These are phyloP conservation scores for Carpinus viminea DNA, from an alignment of 306 rosid species.

Conservation along the genomic window DNA sequence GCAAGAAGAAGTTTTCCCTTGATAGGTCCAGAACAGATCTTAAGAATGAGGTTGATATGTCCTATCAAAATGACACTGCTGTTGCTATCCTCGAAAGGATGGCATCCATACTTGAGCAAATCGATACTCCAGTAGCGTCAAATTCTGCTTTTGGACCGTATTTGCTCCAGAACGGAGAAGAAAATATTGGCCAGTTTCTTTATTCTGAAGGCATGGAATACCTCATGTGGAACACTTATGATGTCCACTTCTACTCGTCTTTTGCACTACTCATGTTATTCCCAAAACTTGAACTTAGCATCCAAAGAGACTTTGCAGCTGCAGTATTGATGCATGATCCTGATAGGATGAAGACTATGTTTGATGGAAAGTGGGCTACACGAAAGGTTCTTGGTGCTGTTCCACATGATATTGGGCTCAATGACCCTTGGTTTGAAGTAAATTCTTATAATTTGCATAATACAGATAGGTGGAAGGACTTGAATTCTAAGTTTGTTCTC, in stretches of 20 bases:
- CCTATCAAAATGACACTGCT: constrained; percentile 66
- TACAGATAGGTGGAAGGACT: constrained; percentile 97
- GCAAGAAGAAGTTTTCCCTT: constrained; percentile 67
- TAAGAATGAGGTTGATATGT: constrained; percentile 28
- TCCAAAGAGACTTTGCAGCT: constrained; percentile 97
- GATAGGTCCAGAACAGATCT: constrained; percentile 47
- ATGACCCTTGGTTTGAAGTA: constrained; percentile 95
- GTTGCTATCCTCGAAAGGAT: constrained; percentile 74
- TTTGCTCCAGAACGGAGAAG: constrained; percentile 88
- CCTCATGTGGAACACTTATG: constrained; percentile 95
- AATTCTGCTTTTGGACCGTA: constrained; percentile 73
- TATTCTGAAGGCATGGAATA: constrained; percentile 90
- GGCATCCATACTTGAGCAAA: constrained; percentile 59
- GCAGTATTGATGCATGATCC: constrained; percentile 99
- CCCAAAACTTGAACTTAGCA: constrained; percentile 90
- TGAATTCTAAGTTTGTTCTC: constrained; percentile 96
- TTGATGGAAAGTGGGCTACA: constrained; percentile 63
- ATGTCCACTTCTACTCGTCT: constrained; percentile 94
- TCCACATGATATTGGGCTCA: constrained; percentile 91
- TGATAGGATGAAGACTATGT: constrained; percentile 59
- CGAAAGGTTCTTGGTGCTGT: constrained; percentile 97
- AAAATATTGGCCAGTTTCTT: constrained; percentile 91
- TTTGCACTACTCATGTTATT: constrained; percentile 78
- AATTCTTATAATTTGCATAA: constrained; percentile 77
- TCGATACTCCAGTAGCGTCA: constrained; percentile 45